A percentile compares a stretch with the other conserved stretches of the same genome.
Evolutionary conservation across 345 rosid genomes (phyloP).

Genomic region (Hypericum perforatum): DNA sequence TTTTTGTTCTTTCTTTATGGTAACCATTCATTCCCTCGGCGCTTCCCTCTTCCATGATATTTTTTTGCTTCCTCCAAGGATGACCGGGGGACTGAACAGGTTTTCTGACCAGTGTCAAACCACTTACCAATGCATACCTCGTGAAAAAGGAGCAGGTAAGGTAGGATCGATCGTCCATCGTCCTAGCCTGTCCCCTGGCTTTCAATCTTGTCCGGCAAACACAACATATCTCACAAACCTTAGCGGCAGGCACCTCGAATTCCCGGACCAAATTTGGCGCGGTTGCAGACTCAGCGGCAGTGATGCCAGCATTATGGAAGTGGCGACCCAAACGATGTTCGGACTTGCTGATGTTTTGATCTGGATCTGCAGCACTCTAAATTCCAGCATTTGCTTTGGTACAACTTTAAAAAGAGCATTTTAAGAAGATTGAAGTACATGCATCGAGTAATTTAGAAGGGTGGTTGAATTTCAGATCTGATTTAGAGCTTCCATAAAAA

Average conservation of each 20-base stretch:
- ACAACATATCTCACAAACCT: conserved; percentile 40
- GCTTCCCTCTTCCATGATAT: conserved; percentile 17
- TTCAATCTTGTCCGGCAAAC: conserved; percentile 52
- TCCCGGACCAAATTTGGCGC: not conserved
- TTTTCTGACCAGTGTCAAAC: conserved; percentile 42
- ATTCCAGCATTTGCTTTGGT: conserved; percentile 4
- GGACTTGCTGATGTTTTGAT: not conserved
- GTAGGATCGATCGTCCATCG: too few species aligned
- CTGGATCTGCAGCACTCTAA: conserved; percentile 9
- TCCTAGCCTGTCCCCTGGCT: conserved; percentile 23
- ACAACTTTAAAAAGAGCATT: conserved; percentile 13
- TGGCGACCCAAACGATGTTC: too few species aligned
- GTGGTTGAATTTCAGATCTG: conserved; percentile 48
- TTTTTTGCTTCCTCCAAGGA: conserved; percentile 26
- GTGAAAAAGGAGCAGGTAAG: conserved; percentile 66
- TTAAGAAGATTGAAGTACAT: too few species aligned
- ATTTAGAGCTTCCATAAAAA: too few species aligned
- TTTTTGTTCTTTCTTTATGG: too few species aligned
- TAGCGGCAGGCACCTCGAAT: not conserved
- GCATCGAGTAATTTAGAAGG: conserved; percentile 33
- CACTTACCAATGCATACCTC: conserved; percentile 52
- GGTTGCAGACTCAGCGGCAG: too few species aligned
- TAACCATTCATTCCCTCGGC: too few species aligned
- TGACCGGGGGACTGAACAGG: conserved; percentile 69
- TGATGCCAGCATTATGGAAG: not conserved